A percentile compares a stretch with the other conserved stretches of the same genome.
Evolutionary conservation across 192 early-diverging fungal genomes (phyloP).

Genomic region (Coemansia asiatica): DNA sequence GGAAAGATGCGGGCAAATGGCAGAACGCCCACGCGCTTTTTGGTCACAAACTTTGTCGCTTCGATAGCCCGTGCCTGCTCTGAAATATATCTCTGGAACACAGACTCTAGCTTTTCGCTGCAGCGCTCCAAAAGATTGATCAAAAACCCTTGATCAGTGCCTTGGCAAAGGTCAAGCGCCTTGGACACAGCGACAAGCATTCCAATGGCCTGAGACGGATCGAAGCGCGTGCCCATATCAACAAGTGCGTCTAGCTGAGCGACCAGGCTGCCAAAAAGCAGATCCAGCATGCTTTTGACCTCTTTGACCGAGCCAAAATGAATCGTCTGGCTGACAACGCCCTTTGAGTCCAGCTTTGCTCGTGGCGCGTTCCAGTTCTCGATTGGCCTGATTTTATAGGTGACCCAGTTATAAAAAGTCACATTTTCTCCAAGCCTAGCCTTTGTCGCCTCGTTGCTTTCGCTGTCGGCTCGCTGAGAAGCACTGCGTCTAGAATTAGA

Average conservation of each 20-base stretch:
- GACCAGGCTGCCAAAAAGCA: conserved; percentile 72
- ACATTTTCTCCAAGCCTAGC: conserved; percentile 28
- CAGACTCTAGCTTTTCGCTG: conserved; percentile 60
- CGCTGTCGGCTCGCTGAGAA: not conserved
- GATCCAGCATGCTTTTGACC: conserved; percentile 74
- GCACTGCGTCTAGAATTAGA: not conserved
- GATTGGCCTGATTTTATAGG: conserved; percentile 37
- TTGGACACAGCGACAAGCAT: conserved; percentile 84
- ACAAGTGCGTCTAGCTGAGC: conserved; percentile 72
- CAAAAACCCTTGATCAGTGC: conserved; percentile 71
- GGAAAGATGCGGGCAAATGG: conserved; percentile 88
- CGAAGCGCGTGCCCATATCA: conserved; percentile 74
- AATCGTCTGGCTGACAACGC: conserved; percentile 40
- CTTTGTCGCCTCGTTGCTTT: conserved; percentile 10
- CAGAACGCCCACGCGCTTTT: conserved; percentile 87
- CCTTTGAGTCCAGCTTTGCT: conserved; percentile 42
- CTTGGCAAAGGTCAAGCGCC: conserved; percentile 64
- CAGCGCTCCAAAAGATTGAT: conserved; percentile 68
- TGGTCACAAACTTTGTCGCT: conserved; percentile 83
- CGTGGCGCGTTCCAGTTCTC: conserved; percentile 41
- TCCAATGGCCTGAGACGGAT: conserved; percentile 71
- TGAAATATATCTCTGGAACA: conserved; percentile 81
- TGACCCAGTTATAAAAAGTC: conserved; percentile 55
- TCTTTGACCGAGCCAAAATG: conserved; percentile 54
- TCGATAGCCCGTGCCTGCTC: conserved; percentile 90